phyloP scores from a whole-genome alignment of 768 basidiomycete genomes.

The Megacollybia marginata region DNA sequence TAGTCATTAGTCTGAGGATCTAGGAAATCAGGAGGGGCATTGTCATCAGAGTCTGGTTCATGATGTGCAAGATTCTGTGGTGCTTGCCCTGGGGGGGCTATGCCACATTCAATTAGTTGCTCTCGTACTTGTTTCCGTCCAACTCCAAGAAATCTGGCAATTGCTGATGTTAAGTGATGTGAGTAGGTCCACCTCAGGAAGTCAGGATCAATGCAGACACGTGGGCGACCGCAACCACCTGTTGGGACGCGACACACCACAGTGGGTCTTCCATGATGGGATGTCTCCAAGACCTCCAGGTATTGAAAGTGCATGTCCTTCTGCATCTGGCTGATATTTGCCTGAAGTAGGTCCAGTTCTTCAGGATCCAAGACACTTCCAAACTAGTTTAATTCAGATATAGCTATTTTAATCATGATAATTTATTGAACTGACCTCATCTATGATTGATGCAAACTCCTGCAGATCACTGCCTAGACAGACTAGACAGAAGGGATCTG shows the following conservation, averaged over 20 bases:
- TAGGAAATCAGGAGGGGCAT: background rate
- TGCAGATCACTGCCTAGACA: background rate
- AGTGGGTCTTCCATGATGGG: background rate
- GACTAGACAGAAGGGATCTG: background rate
- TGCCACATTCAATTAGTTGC: too few species aligned
- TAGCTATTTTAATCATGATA: background rate
- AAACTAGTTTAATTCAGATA: background rate
- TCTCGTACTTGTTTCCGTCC: background rate
- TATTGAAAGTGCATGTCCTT: background rate
- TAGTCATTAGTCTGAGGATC: background rate
- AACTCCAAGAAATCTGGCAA: background rate
- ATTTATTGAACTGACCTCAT: background rate
- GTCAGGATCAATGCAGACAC: background rate
- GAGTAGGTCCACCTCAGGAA: background rate
- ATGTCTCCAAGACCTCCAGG: background rate
- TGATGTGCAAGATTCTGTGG: background rate
- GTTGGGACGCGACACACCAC: background rate
- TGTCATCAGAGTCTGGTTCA: constrained; percentile 4
- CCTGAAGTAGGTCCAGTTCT: background rate
- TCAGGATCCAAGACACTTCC: background rate
- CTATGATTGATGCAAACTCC: too few species aligned
- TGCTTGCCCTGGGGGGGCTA: constrained; percentile 1
- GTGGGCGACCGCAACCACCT: background rate
- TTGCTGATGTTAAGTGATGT: background rate
- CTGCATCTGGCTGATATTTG: background rate